Evolutionary conservation across 805 yeast species (phyloP).

Genomic region (Alloascoidea hylecoeti): DNA sequence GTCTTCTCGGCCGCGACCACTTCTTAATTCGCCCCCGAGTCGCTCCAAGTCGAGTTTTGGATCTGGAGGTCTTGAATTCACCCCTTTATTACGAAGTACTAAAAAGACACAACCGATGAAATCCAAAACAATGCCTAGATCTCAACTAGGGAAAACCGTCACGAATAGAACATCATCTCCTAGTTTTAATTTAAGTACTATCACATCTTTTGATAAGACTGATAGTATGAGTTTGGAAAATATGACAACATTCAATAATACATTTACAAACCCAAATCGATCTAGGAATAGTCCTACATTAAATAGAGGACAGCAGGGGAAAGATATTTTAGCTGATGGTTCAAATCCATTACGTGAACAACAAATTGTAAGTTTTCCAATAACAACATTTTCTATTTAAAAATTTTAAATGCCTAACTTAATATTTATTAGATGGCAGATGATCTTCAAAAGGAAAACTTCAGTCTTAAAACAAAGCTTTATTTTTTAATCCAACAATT

Average conservation of each 20-base stretch:
- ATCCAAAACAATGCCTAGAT: too few species aligned
- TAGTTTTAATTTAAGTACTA: background rate
- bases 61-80: background rate
- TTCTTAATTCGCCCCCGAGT: background rate
- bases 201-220: background rate
- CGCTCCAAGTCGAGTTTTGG: too few species aligned
- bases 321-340: background rate
- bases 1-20: background rate
- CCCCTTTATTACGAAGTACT: background rate
- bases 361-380: too few species aligned
- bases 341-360: background rate
- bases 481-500: slow-evolving; percentile 7
- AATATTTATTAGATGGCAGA: background rate
- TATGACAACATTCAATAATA: background rate
- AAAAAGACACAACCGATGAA: background rate
- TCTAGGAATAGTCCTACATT: background rate
- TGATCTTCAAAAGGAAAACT: slow-evolving; percentile 9
- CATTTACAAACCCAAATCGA: background rate
- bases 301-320: background rate
- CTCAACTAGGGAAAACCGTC: background rate
- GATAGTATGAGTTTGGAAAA: slow-evolving; percentile 1
- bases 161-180: too few species aligned
- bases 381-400: too few species aligned
- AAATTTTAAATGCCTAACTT: too few species aligned
- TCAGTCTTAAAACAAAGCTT: slow-evolving; percentile 9